Evolutionary conservation across 1,284 basidiomycete species (phyloP).

Genomic region (Marasmius oreades): DNA sequence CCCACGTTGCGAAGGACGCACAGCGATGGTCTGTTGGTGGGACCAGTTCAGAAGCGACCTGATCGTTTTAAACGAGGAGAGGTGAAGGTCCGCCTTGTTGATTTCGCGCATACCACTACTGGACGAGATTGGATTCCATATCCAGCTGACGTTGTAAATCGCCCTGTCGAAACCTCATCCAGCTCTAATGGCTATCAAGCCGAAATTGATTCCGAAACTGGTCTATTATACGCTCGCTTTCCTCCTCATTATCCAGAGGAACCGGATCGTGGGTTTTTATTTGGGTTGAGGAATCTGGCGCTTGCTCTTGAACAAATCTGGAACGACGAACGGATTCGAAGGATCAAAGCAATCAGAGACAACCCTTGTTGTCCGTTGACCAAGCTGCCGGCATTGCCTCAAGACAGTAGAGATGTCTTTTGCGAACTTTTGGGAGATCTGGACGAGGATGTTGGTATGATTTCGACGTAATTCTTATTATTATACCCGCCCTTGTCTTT

Average conservation of each 20-base stretch:
- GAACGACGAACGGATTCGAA: slow-evolving; percentile 73
- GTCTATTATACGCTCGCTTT: slow-evolving; percentile 82
- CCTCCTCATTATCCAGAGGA: slow-evolving; percentile 87
- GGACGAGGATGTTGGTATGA: slow-evolving; percentile 60
- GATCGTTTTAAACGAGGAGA: slow-evolving; percentile 78
- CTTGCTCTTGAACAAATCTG: slow-evolving; percentile 77
- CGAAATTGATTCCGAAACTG: slow-evolving; percentile 74
- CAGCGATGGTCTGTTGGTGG: slow-evolving; percentile 70
- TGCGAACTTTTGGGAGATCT: slow-evolving; percentile 60
- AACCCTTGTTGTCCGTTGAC: slow-evolving; percentile 41
- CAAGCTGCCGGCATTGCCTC: slow-evolving; percentile 59
- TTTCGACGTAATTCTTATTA: slow-evolving; percentile 53
- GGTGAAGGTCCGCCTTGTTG: slow-evolving; percentile 93
- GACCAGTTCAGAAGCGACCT: slow-evolving; percentile 58
- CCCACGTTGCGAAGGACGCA: slow-evolving; percentile 64
- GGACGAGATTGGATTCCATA: slow-evolving; percentile 85
- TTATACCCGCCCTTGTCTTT: background rate
- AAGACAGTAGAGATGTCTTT: slow-evolving; percentile 75
- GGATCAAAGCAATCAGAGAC: slow-evolving; percentile 63
- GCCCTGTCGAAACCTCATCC: slow-evolving; percentile 42
- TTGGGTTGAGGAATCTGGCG: slow-evolving; percentile 83
- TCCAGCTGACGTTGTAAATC: slow-evolving; percentile 38
- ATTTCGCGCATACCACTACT: slow-evolving; percentile 98
- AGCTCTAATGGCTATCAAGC: slow-evolving; percentile 79
- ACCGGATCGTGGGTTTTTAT: slow-evolving; percentile 93